Percentiles rank a stretch among this genome's conserved stretches.
Evolutionary conservation across 306 rosid species (phyloP).

Genomic region (Datisca glomerata): DNA sequence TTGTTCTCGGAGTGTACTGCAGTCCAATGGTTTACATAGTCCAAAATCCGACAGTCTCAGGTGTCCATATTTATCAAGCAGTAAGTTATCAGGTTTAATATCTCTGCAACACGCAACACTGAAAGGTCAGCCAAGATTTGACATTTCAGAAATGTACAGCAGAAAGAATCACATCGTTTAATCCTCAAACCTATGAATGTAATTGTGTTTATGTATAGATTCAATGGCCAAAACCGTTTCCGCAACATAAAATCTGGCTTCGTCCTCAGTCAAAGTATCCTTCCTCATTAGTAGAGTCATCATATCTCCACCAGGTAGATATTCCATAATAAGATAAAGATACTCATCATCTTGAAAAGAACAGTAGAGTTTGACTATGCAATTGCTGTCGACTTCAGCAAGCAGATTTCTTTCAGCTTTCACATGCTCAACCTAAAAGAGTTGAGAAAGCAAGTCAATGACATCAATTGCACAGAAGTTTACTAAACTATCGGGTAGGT

Average conservation of each 20-base stretch:
- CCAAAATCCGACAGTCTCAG: slow-evolving; percentile 95
- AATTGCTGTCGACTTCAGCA: slow-evolving; percentile 97
- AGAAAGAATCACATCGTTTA: too few species aligned
- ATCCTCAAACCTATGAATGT: slow-evolving; percentile 68
- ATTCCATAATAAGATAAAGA: slow-evolving; percentile 96
- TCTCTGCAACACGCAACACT: slow-evolving; percentile 53
- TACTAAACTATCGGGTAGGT: slow-evolving; percentile 12
- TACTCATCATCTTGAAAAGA: slow-evolving; percentile 91
- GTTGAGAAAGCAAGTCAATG: not conserved
- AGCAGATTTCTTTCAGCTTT: slow-evolving; percentile 96
- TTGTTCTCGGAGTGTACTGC: slow-evolving; percentile 65
- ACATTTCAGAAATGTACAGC: too few species aligned
- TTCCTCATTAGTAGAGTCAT: slow-evolving; percentile 99
- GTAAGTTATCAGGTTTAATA: slow-evolving; percentile 92
- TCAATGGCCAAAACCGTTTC: slow-evolving; percentile 88
- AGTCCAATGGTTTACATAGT: slow-evolving; percentile 94
- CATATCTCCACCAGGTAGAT: slow-evolving; percentile 98
- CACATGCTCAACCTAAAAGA: slow-evolving; percentile 84
- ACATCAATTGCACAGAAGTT: slow-evolving; percentile 6
- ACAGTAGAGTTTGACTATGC: slow-evolving; percentile 90
- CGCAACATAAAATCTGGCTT: slow-evolving; percentile 88
- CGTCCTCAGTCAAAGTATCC: slow-evolving; percentile 88
- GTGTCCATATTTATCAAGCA: slow-evolving; percentile 92
- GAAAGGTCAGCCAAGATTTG: too few species aligned
- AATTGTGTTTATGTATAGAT: slow-evolving; percentile 91